Conservation (phyloP, 768 basidiomycete genomes). For the Basidioascus undulatus region DNA sequence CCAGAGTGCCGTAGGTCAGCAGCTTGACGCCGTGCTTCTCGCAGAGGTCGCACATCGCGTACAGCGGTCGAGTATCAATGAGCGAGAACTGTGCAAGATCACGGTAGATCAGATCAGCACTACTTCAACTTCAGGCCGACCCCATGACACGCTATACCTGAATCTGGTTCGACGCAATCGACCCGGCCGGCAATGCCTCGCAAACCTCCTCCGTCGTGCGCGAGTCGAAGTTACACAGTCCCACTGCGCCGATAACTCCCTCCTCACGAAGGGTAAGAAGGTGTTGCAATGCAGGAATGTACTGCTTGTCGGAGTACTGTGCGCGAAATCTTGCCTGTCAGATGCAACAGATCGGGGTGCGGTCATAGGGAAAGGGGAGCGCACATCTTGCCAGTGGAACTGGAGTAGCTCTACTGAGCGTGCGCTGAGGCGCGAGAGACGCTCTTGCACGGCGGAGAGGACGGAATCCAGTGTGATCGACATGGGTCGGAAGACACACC, state of each 20-base stretch:
- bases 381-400: conserved; percentile 71
- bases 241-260: conserved; percentile 38
- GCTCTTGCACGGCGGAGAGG: conserved; percentile 38
- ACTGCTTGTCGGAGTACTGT: conserved; percentile 28
- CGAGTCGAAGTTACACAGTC: conserved; percentile 61
- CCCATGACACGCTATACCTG: too few species aligned
- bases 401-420: too few species aligned
- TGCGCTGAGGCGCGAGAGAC: too few species aligned
- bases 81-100: conserved; percentile 72
- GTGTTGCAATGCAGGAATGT: conserved; percentile 27
- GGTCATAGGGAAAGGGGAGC: too few species aligned
- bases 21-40: conserved; percentile 45
- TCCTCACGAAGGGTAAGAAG: conserved; percentile 35
- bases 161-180: too few species aligned
- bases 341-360: too few species aligned
- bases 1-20: conserved; percentile 59
- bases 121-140: too few species aligned
- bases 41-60: conserved; percentile 56
- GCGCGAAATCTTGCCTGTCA: too few species aligned
- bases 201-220: conserved; percentile 56
- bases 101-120: background rate
- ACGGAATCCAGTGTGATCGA: conserved; percentile 31
- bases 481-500: conserved; percentile 47
- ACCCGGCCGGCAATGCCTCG: too few species aligned
- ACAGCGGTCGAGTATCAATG: conserved; percentile 50